These are phyloP conservation scores for Aeschynomene evenia DNA, from an alignment of 306 rosid species.

Conservation along the genomic window DNA sequence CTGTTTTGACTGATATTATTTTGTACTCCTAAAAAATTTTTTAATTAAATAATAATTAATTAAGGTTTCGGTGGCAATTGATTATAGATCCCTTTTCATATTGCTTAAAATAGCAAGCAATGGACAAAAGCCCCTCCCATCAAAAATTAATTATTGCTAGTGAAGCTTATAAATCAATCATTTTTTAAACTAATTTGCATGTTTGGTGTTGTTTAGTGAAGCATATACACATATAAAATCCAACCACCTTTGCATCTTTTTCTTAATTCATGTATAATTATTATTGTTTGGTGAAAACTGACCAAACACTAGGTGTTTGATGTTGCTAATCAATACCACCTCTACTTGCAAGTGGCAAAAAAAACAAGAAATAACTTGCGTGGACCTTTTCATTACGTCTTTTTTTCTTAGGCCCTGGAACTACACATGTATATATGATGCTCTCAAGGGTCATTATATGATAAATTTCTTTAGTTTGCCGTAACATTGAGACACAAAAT, in stretches of 20 bases:
- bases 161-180: slow-evolving; percentile 17
- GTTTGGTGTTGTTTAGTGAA: slow-evolving; percentile 20
- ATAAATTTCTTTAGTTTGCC: slow-evolving; percentile 21
- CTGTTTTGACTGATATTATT: too few relatives aligned
- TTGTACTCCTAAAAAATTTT: too few relatives aligned
- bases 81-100: neutral
- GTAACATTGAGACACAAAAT: neutral
- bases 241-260: slow-evolving; percentile 8
- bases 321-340: slow-evolving; percentile 20
- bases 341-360: slow-evolving; percentile 24
- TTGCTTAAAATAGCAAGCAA: neutral
- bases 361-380: too few relatives aligned
- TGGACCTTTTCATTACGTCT: slow-evolving; percentile 4
- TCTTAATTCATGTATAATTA: neutral
- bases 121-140: neutral
- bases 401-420: neutral
- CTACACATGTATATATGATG: neutral
- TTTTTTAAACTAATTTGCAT: neutral
- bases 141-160: neutral
- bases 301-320: slow-evolving; percentile 21
- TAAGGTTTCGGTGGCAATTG: neutral
- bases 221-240: neutral
- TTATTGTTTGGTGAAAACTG: slow-evolving; percentile 24
- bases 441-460: neutral
- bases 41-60: slow-evolving; percentile 12